Percentiles rank a stretch among this genome's conserved stretches.
phyloP scores from a whole-genome alignment of 495 filamentous ascomycete genomes.

The Neurospora sp. region DNA sequence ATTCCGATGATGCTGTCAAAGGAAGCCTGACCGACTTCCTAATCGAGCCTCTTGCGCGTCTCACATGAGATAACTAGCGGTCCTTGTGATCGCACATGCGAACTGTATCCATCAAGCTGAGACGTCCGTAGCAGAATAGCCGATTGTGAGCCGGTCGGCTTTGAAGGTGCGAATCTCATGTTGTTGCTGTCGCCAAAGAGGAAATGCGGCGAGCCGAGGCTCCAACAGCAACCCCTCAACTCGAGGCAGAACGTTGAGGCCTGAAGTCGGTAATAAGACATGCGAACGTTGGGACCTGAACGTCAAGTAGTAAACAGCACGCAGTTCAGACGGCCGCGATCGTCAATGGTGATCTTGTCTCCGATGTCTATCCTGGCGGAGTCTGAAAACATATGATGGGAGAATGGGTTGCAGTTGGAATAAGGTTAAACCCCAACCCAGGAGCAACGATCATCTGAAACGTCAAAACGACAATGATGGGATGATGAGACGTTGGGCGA shows the following conservation, averaged over 20 bases:
- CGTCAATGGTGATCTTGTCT: background rate
- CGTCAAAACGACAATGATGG: background rate
- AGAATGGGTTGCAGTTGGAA: background rate
- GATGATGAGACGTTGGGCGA: background rate
- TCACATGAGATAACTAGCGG: background rate
- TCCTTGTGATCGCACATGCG: background rate
- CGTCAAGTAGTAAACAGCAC: background rate
- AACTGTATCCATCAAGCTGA: background rate
- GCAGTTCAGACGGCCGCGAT: background rate
- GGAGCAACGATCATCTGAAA: background rate
- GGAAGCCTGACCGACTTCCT: background rate
- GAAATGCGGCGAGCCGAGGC: background rate
- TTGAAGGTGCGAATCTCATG: background rate
- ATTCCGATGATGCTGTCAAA: background rate
- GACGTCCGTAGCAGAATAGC: background rate
- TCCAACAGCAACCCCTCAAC: background rate
- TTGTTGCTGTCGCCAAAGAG: background rate
- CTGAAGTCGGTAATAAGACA: background rate
- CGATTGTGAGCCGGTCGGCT: background rate
- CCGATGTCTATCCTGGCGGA: background rate
- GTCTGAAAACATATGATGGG: background rate
- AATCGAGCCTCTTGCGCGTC: background rate
- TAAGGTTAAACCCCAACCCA: background rate
- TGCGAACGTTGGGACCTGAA: background rate
- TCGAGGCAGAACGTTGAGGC: background rate